These are phyloP conservation scores for Sclerotinia minor DNA, from an alignment of 2,329 filamentous ascomycete genomes.

Conservation along the genomic window DNA sequence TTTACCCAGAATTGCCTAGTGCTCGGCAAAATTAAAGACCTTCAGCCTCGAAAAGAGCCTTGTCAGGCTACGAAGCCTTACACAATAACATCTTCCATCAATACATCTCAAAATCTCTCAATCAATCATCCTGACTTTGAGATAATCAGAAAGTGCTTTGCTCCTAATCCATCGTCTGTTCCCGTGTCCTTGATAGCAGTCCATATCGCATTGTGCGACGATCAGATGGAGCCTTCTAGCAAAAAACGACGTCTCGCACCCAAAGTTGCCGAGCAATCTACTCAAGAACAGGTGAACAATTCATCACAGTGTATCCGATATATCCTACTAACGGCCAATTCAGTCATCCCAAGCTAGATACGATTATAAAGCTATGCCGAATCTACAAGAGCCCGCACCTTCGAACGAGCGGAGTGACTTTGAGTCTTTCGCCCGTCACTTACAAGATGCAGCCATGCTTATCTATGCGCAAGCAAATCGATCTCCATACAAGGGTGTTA, in stretches of 20 bases:
- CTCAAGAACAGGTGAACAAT: constrained; percentile 39
- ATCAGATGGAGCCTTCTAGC: constrained; percentile 36
- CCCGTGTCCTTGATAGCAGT: neutral
- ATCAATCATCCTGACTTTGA: constrained; percentile 19
- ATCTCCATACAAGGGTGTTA: constrained; percentile 57
- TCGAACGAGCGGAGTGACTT: constrained; percentile 52
- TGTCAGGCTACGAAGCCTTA: constrained; percentile 27
- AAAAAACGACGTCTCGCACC: constrained; percentile 44
- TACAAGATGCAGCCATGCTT: constrained; percentile 67
- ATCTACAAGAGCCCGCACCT: constrained; percentile 38
- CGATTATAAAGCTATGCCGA: constrained; percentile 39
- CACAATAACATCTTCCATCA: constrained; percentile 22
- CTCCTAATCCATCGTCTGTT: neutral
- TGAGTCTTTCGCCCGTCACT: constrained; percentile 65
- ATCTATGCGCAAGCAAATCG: constrained; percentile 64
- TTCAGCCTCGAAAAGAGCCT: constrained; percentile 26
- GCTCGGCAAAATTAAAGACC: constrained; percentile 24
- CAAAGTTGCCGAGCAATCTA: constrained; percentile 41
- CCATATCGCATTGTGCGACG: constrained; percentile 19
- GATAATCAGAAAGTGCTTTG: constrained; percentile 12
- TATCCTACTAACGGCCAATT: constrained; percentile 26
- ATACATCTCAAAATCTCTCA: neutral
- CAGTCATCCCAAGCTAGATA: constrained; percentile 38
- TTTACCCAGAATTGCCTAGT: neutral
- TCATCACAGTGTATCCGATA: constrained; percentile 14